Percentiles rank a stretch among this genome's conserved stretches.
phyloP scores from a whole-genome alignment of 148 eudicot species.

The Mesembryanthemum crystallinum region DNA sequence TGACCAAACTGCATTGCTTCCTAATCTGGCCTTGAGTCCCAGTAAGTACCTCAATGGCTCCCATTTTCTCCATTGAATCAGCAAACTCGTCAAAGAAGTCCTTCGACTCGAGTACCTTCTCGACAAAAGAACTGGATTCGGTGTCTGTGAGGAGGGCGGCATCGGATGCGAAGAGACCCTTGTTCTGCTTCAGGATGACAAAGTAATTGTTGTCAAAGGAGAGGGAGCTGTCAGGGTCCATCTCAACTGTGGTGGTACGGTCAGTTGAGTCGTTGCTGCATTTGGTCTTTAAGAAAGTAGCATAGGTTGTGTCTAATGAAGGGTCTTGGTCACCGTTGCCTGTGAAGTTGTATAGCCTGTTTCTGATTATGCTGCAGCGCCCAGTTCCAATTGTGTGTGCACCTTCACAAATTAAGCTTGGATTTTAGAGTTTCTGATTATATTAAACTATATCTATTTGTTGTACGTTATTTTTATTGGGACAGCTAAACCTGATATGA shows the following conservation, averaged over 20 bases:
- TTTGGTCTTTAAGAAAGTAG: constrained; percentile 11
- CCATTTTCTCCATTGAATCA: constrained; percentile 31
- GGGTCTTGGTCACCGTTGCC: constrained; percentile 26
- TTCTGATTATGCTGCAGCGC: constrained; percentile 18
- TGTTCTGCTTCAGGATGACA: not conserved
- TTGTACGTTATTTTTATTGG: no score
- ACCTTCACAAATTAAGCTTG: constrained; percentile 19
- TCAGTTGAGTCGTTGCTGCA: constrained; percentile 15
- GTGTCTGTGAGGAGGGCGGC: constrained; percentile 26
- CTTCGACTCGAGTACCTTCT: not conserved
- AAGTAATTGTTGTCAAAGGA: constrained; percentile 27
- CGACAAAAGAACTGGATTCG: constrained; percentile 4
- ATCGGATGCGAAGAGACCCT: constrained; percentile 33
- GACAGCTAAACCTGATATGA: no score
- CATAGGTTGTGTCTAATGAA: constrained; percentile 24
- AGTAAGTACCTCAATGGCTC: constrained; percentile 24
- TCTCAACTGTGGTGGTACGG: constrained; percentile 11
- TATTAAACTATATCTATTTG: no score
- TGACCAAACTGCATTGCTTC: constrained; percentile 25
- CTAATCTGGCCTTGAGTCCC: constrained; percentile 27
- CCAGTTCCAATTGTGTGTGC: constrained; percentile 32
- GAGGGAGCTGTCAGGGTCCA: constrained; percentile 25
- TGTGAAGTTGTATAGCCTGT: constrained; percentile 25
- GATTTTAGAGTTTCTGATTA: no score
- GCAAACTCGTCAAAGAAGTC: constrained; percentile 27